phyloP scores from a whole-genome alignment of 345 rosid genomes.

The Combretum micranthum region DNA sequence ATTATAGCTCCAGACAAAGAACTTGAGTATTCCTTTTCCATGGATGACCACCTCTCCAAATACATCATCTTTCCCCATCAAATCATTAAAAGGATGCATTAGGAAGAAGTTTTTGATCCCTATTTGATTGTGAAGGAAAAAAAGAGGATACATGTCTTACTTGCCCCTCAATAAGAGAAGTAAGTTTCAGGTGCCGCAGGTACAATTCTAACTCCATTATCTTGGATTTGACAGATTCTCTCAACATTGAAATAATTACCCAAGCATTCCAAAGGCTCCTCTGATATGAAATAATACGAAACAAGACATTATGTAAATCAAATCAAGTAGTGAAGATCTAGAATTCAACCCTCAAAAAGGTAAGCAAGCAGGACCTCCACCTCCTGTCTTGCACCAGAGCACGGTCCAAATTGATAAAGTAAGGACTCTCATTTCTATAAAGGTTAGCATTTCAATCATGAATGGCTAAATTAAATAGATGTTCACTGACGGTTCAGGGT shows the following conservation, averaged over 20 bases:
- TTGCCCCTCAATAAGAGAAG: conserved; percentile 52
- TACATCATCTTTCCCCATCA: conserved; percentile 35
- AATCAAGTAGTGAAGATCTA: not conserved
- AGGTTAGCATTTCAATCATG: too few species aligned
- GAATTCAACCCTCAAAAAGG: not conserved
- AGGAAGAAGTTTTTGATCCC: not conserved
- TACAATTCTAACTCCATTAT: conserved; percentile 46
- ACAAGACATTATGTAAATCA: not conserved
- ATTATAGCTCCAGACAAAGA: conserved; percentile 58
- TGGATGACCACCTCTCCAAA: conserved; percentile 46
- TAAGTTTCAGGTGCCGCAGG: conserved; percentile 49
- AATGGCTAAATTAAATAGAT: too few species aligned
- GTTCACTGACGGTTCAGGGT: too few species aligned
- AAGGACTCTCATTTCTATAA: too few species aligned
- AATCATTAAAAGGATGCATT: not conserved
- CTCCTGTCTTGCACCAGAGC: too few species aligned
- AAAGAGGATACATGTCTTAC: conserved; percentile 26
- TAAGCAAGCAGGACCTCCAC: not conserved
- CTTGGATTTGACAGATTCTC: conserved; percentile 51
- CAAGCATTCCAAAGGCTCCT: conserved; percentile 44
- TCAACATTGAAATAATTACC: conserved; percentile 38
- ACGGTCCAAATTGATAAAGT: too few species aligned
- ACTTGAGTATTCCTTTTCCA: conserved; percentile 40
- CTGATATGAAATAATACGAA: conserved; percentile 26
- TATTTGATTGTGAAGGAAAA: not conserved